A percentile compares a stretch with the other conserved stretches of the same genome.
phyloP scores from a whole-genome alignment of 2,329 filamentous ascomycete species.

The Pseudocercospora musae region DNA sequence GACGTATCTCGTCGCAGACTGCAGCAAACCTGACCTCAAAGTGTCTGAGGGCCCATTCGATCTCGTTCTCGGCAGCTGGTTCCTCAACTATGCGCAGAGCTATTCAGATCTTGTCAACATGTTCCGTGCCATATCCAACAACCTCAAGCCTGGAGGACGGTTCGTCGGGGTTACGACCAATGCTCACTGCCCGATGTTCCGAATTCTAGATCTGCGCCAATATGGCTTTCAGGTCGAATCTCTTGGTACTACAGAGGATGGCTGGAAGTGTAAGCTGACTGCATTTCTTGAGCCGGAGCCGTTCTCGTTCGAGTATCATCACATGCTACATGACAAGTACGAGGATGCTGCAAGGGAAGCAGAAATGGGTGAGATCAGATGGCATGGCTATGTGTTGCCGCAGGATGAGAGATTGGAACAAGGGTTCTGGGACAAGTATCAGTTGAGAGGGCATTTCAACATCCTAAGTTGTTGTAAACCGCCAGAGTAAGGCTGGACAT shows the following conservation, averaged over 20 bases:
- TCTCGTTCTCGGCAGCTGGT: slow-evolving; percentile 10
- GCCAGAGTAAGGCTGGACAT: not conserved
- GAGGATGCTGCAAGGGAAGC: slow-evolving; percentile 15
- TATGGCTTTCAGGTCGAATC: not conserved
- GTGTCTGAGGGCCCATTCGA: slow-evolving; percentile 1
- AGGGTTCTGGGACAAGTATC: slow-evolving; percentile 18
- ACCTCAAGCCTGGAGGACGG: slow-evolving; percentile 7
- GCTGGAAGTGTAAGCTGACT: slow-evolving; percentile 1
- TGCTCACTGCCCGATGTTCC: slow-evolving; percentile 2
- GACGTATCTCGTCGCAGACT: not conserved
- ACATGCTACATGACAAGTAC: slow-evolving; percentile 1
- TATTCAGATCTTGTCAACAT: slow-evolving; percentile 11
- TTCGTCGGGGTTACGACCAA: slow-evolving; percentile 4
- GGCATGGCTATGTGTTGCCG: slow-evolving; percentile 13
- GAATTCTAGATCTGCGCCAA: not conserved
- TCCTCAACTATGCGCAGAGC: not conserved
- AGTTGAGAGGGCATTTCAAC: slow-evolving; percentile 9
- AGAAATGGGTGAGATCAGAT: slow-evolving; percentile 9
- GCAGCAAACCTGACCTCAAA: not conserved
- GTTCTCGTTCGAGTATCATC: not conserved
- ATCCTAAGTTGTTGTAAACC: slow-evolving; percentile 9
- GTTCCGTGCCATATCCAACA: slow-evolving; percentile 1
- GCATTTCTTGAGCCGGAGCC: not conserved
- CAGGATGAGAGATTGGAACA: slow-evolving; percentile 7
- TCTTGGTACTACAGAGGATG: not conserved